Percentiles rank a stretch among this genome's conserved stretches.
Evolutionary conservation across 116 monocot species (phyloP).

Genomic region (Phalaenopsis hybrid): DNA sequence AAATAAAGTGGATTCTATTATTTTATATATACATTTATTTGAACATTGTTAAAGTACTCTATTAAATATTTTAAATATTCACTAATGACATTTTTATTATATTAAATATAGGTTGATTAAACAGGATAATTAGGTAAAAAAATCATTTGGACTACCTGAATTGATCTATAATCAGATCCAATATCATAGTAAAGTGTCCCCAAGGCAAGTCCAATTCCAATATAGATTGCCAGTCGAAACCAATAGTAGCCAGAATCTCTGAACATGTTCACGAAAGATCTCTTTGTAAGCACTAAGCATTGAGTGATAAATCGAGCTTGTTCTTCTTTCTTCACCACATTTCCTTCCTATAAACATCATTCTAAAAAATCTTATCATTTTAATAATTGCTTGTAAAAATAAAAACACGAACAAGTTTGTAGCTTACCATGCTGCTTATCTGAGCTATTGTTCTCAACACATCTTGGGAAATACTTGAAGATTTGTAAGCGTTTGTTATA

Average conservation of each 20-base stretch:
- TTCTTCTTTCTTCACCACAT: constrained; percentile 21
- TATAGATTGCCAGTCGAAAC: constrained; percentile 41
- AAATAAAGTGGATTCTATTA: too few relatives aligned
- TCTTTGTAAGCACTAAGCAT: constrained; percentile 31
- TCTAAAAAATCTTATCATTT: background rate
- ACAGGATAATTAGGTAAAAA: too few relatives aligned
- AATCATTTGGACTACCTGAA: constrained; percentile 20
- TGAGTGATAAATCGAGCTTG: constrained; percentile 43
- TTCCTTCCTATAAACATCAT: constrained; percentile 29
- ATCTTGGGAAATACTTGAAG: constrained; percentile 4
- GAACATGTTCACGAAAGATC: constrained; percentile 54
- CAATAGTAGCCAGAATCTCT: constrained; percentile 61
- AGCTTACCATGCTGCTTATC: constrained; percentile 21
- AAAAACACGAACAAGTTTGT: background rate
- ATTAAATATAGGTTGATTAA: too few relatives aligned
- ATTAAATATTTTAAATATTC: too few relatives aligned
- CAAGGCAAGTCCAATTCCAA: constrained; percentile 24
- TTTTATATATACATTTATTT: too few relatives aligned
- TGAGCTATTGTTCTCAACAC: constrained; percentile 6
- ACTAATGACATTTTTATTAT: too few relatives aligned
- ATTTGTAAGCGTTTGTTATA: constrained; percentile 23
- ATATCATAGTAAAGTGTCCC: constrained; percentile 45
- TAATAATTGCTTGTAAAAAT: background rate
- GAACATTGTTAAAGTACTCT: too few relatives aligned
- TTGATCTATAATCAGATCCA: constrained; percentile 31